A percentile compares a stretch with the other conserved stretches of the same genome.
These are phyloP conservation scores for Combretum micranthum DNA, from an alignment of 345 rosid genomes.

Conservation along the genomic window DNA sequence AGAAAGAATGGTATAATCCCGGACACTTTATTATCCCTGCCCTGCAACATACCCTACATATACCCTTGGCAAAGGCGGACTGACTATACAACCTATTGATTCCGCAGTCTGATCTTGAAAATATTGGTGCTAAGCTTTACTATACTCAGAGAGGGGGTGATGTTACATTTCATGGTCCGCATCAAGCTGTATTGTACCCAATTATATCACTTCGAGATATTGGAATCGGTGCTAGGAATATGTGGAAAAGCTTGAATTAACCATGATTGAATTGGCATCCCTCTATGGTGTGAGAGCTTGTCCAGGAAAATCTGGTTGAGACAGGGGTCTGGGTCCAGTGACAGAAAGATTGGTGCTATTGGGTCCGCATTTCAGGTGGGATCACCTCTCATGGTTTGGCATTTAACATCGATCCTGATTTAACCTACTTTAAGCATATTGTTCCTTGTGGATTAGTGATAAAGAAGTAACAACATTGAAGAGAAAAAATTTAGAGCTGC, in stretches of 20 bases:
- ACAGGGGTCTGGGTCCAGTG: constrained; percentile 90
- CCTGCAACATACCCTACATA: constrained; percentile 81
- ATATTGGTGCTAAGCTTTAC: constrained; percentile 76
- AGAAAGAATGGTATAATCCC: constrained; percentile 51
- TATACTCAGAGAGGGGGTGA: constrained; percentile 94
- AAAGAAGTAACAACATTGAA: constrained; percentile 77
- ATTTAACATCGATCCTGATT: constrained; percentile 69
- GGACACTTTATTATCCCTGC: constrained; percentile 65
- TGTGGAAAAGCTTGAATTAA: constrained; percentile 66
- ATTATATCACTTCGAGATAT: constrained; percentile 63
- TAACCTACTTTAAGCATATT: constrained; percentile 77
- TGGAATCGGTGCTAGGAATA: constrained; percentile 70
- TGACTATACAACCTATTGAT: constrained; percentile 71
- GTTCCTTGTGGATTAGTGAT: constrained; percentile 86
- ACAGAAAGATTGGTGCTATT: constrained; percentile 85
- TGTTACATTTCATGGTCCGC: constrained; percentile 86
- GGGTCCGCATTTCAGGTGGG: constrained; percentile 69
- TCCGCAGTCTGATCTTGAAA: constrained; percentile 49
- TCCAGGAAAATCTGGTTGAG: constrained; percentile 60
- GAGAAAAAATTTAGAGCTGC: constrained; percentile 48
- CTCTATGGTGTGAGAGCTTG: constrained; percentile 64
- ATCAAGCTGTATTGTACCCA: constrained; percentile 75
- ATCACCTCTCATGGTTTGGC: constrained; percentile 88
- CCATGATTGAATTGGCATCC: constrained; percentile 72
- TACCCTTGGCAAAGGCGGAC: constrained; percentile 69